Percentiles rank a stretch among this genome's conserved stretches.
Evolutionary conservation across 441 rosid genomes (phyloP).

Genomic region (Eruca vesicaria): DNA sequence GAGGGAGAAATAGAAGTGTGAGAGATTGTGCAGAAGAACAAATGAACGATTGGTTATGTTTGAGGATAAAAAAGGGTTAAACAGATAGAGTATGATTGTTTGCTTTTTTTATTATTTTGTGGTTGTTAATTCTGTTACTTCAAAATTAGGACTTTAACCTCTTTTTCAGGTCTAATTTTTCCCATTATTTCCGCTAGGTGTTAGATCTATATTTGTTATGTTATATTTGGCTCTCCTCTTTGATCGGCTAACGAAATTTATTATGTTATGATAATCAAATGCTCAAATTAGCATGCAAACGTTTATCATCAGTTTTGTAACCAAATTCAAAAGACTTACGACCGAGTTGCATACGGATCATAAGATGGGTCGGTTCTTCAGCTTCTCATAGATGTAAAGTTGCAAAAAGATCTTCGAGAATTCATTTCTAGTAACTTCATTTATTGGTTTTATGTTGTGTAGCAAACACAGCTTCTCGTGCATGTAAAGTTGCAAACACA

Average conservation of each 20-base stretch:
- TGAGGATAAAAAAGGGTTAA: slow-evolving; percentile 26
- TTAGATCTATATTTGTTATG: slow-evolving; percentile 20
- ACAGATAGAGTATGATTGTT: slow-evolving; percentile 14
- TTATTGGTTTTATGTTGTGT: no score
- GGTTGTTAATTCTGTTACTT: slow-evolving; percentile 25
- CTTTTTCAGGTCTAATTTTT: slow-evolving; percentile 24
- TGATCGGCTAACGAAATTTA: slow-evolving; percentile 1
- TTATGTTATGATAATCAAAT: not conserved
- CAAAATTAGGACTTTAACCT: slow-evolving; percentile 21
- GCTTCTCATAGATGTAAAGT: slow-evolving; percentile 1
- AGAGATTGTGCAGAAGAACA: slow-evolving; percentile 23
- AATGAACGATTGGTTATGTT: slow-evolving; percentile 22
- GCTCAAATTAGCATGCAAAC: slow-evolving; percentile 19
- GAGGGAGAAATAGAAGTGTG: slow-evolving; percentile 31
- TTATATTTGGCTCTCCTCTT: slow-evolving; percentile 26
- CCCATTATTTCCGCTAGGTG: slow-evolving; percentile 1
- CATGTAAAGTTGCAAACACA: not conserved
- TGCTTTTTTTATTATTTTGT: slow-evolving; percentile 23
- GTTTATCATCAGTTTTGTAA: slow-evolving; percentile 12
- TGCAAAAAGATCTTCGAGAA: not conserved
- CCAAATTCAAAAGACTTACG: not conserved
- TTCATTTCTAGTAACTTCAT: no score
- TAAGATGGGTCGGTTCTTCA: not conserved
- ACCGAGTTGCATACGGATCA: not conserved
- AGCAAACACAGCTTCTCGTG: slow-evolving; percentile 5